Evolutionary conservation across 495 filamentous ascomycete genomes (phyloP).

Genomic region (Chaetomium cochliodes): DNA sequence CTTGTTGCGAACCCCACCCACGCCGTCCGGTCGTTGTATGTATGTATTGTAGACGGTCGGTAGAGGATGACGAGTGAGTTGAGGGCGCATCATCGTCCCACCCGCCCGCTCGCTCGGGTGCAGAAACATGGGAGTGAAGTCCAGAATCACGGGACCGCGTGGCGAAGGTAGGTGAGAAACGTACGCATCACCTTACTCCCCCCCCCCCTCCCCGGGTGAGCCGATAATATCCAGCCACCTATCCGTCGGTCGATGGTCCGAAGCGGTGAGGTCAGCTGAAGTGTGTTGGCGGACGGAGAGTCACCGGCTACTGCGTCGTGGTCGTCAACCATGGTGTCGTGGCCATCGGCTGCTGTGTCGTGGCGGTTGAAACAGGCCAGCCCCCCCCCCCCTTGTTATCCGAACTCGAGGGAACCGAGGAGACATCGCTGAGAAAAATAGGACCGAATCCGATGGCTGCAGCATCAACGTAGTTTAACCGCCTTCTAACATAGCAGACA

Average conservation of each 20-base stretch:
- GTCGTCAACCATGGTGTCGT: no score
- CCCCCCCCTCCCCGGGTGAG: not conserved
- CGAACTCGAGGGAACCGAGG: not conserved
- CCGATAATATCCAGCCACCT: not conserved
- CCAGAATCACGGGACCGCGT: not conserved
- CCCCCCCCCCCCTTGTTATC: not conserved
- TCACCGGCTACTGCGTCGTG: no score
- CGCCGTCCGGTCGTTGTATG: no score
- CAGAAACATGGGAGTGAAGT: not conserved
- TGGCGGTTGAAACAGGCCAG: not conserved
- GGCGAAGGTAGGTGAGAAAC: not conserved
- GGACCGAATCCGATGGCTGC: not conserved
- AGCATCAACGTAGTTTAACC: not conserved
- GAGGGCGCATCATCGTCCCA: no score
- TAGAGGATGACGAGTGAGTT: no score
- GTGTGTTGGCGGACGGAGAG: not conserved
- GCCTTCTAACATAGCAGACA: not conserved
- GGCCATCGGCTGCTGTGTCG: not conserved
- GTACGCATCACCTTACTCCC: no score
- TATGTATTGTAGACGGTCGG: no score
- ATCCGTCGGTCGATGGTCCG: not conserved
- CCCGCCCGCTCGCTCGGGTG: no score
- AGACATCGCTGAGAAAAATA: not conserved
- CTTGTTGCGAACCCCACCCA: no score
- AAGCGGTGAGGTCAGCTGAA: no score